Conservation (phyloP, 208 protist genomes). For the Leishmania lainsoni region DNA sequence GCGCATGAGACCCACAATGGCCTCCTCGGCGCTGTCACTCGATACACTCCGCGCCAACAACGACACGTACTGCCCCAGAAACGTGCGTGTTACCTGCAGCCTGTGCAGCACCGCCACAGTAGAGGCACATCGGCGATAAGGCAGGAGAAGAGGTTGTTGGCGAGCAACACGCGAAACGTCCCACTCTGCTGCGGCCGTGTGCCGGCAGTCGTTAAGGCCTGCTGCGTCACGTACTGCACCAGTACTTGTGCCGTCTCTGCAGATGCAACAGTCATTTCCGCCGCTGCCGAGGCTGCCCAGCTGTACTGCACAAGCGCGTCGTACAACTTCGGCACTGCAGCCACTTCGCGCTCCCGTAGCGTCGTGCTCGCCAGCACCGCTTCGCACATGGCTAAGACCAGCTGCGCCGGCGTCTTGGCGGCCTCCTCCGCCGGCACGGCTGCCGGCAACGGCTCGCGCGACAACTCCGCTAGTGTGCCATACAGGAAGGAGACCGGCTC, state of each 20-base stretch:
- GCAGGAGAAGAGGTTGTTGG: slow-evolving; percentile 69
- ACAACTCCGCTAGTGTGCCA: slow-evolving; percentile 29
- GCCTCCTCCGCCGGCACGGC: slow-evolving; percentile 26
- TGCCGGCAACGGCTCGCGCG: slow-evolving; percentile 25
- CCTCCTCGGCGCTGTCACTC: slow-evolving; percentile 20
- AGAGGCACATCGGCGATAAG: slow-evolving; percentile 45
- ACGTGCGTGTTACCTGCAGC: slow-evolving; percentile 31
- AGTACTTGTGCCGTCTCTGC: slow-evolving; percentile 16
- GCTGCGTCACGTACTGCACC: slow-evolving; percentile 46
- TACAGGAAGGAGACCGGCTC: slow-evolving; percentile 70
- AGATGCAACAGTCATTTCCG: slow-evolving; percentile 2
- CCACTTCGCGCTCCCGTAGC: slow-evolving; percentile 58
- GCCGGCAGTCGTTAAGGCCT: slow-evolving; percentile 35
- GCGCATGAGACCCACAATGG: slow-evolving; percentile 43
- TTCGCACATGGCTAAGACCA: slow-evolving; percentile 74
- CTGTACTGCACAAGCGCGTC: slow-evolving; percentile 74
- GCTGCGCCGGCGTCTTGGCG: slow-evolving; percentile 60
- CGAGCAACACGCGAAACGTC: slow-evolving; percentile 70
- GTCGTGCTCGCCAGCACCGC: slow-evolving; percentile 40
- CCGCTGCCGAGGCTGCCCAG: slow-evolving; percentile 34
- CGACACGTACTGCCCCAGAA: slow-evolving; percentile 66
- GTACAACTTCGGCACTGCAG: slow-evolving; percentile 68
- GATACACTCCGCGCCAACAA: slow-evolving; percentile 15
- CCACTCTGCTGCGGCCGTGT: slow-evolving; percentile 35
- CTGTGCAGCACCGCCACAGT: slow-evolving; percentile 46